phyloP scores from a whole-genome alignment of 176 grass and related monocot species.

The Rhynchospora breviuscula region DNA sequence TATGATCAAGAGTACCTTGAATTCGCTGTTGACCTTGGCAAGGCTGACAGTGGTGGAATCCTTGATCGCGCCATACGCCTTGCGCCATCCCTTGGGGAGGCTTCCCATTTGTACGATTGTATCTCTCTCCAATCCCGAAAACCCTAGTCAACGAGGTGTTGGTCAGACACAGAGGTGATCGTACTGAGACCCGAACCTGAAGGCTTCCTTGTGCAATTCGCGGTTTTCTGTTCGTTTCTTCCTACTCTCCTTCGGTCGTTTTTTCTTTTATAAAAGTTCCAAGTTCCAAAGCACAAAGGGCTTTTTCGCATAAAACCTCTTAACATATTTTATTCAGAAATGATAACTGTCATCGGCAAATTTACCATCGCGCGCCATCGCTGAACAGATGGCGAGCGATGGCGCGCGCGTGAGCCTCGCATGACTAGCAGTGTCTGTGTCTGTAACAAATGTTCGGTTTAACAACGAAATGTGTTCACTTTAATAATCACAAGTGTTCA shows the following conservation, averaged over 20 bases:
- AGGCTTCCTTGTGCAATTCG: neutral
- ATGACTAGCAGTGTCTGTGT: no score
- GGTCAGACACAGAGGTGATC: neutral
- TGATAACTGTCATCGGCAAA: no score
- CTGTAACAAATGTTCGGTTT: no score
- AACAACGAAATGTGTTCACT: no score
- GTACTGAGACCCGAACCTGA: neutral
- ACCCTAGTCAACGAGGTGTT: neutral
- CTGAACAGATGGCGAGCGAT: no score
- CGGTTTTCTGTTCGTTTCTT: neutral
- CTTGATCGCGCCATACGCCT: conserved; percentile 91
- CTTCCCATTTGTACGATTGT: conserved; percentile 35
- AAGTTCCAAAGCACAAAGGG: neutral
- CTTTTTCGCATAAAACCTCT: neutral
- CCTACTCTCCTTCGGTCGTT: neutral
- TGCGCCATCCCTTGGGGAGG: conserved; percentile 64
- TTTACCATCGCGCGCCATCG: no score
- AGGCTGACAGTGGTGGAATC: conserved; percentile 82
- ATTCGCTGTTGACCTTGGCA: conserved; percentile 77
- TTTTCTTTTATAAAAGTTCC: neutral
- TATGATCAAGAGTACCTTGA: conserved; percentile 31
- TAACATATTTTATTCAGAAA: neutral
- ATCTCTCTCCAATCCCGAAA: neutral
- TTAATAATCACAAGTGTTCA: no score
- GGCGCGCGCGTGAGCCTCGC: no score